phyloP scores from a whole-genome alignment of 1,139 yeast genomes.

The Hyphopichia fennica region DNA sequence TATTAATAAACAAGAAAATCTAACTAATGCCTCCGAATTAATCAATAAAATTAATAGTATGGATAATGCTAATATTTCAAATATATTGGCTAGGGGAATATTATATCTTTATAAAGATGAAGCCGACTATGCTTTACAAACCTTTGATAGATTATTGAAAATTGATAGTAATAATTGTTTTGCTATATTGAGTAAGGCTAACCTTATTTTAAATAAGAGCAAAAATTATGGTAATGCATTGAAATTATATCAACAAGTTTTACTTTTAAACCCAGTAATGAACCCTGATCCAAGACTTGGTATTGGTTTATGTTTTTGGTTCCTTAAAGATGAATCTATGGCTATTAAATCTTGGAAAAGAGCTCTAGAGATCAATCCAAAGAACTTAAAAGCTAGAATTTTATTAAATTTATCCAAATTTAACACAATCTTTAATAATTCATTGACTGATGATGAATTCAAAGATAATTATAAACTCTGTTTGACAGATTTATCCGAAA shows the following conservation, averaged over 20 bases:
- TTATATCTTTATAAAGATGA: constrained; percentile 47
- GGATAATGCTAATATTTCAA: constrained; percentile 27
- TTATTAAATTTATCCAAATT: constrained; percentile 69
- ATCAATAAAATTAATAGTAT: constrained; percentile 11
- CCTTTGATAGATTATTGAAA: constrained; percentile 55
- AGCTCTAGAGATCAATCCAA: constrained; percentile 64
- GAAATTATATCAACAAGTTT: constrained; percentile 78
- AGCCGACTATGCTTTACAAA: constrained; percentile 66
- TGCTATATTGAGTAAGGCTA: constrained; percentile 86
- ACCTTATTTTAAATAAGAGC: constrained; percentile 64
- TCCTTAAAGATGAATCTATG: constrained; percentile 70
- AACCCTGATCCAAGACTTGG: constrained; percentile 95
- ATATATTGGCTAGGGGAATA: constrained; percentile 61
- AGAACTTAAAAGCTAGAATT: constrained; percentile 61
- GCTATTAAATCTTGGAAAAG: constrained; percentile 86
- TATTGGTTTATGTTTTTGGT: constrained; percentile 93
- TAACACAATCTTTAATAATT: constrained; percentile 58
- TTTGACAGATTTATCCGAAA: constrained; percentile 30
- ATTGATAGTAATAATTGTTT: constrained; percentile 58
- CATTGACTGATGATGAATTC: constrained; percentile 63
- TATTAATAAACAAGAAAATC: constrained; percentile 22
- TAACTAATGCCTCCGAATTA: constrained; percentile 25
- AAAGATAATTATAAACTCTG: constrained; percentile 49
- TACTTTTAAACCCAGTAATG: constrained; percentile 72
- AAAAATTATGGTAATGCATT: constrained; percentile 74